Evolutionary conservation across 176 grass and related monocot genomes (phyloP), one percentile per base, ranked within the genome.

Genomic region (Coix lacrymajobi): DNA sequence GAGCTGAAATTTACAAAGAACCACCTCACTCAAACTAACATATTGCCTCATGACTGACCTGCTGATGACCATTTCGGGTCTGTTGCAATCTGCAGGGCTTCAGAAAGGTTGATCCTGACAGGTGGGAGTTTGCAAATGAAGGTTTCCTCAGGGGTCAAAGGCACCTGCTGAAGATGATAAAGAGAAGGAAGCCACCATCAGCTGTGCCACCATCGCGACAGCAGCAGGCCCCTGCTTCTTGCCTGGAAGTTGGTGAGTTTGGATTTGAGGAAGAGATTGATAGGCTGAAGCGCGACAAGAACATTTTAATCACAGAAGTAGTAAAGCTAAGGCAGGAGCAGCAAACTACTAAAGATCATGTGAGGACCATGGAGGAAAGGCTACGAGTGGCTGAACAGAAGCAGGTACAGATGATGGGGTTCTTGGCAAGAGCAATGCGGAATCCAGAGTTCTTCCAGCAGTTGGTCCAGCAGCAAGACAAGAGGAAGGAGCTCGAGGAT

Each of bases 111-210:
- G 92, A 94, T 78, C 92, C 95, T 81, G 92, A 97, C 49, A 92
- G 83, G 83, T 97, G 95, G 95, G 95, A 97, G 82, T 97, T 97
- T 87, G 92, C 95, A 74, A 94, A 91, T 75, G 92, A 97, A 81
- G 88, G 90, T 79, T 97, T 97, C 79, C 88, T 94, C 39, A 88
- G 86, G 76, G 86, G 86, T 60, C 95, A 94, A 78, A 94, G 84
- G 73, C 88, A 92, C 82, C 90, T 94, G 26, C 83, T 97, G 31
- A 97, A 92, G 83, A 91, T 30, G 45, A 92, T 97, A 75, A 97
- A 91, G 44, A 88, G 95, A 72, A 97, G 95, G 75, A 97, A 94
- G 75, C 68, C 86, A 2, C 65, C 79, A 8, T 74, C 84, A 48
- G 66, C 81, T 74, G 78, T 20, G 41, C 65, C 68, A 51, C 34